These are phyloP conservation scores for Mucor piriformis DNA, from an alignment of 371 early-diverging fungal genomes.

Conservation along the genomic window DNA sequence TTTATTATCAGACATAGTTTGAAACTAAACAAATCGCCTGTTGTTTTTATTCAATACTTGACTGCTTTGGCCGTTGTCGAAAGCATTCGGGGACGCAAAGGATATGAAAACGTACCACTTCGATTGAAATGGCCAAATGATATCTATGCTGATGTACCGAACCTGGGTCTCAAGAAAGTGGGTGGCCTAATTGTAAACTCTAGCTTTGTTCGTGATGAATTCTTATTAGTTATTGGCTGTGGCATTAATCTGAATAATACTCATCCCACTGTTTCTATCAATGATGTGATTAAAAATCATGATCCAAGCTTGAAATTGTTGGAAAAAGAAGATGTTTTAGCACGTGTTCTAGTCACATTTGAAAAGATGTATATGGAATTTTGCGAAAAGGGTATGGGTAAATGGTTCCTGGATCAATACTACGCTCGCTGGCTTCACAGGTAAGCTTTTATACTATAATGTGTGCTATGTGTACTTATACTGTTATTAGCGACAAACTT, in stretches of 20 bases:
- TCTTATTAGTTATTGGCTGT: conserved; percentile 74
- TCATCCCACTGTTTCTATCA: conserved; percentile 82
- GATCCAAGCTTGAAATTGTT: conserved; percentile 33
- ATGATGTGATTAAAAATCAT: conserved; percentile 73
- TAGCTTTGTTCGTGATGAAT: conserved; percentile 64
- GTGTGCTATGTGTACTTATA: conserved; percentile 2
- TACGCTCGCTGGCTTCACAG: conserved; percentile 85
- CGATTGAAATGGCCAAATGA: conserved; percentile 96
- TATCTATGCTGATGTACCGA: conserved; percentile 65
- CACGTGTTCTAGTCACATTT: conserved; percentile 72
- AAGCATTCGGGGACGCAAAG: conserved; percentile 64
- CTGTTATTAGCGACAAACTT: conserved; percentile 51
- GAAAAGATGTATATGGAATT: conserved; percentile 73
- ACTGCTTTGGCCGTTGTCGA: conserved; percentile 82
- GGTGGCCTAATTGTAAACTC: conserved; percentile 89
- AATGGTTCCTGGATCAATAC: conserved; percentile 71
- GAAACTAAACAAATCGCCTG: conserved; percentile 52
- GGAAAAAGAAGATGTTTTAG: conserved; percentile 71
- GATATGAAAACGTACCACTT: conserved; percentile 76
- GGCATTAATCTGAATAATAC: conserved; percentile 84
- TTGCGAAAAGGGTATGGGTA: conserved; percentile 65
- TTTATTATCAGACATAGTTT: conserved; percentile 68
- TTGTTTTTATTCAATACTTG: conserved; percentile 88
- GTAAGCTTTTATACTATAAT: conserved; percentile 30
- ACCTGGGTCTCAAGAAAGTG: conserved; percentile 61